These are phyloP conservation scores for Phytopythium litorale DNA, from an alignment of 352 stramenopile species.

Conservation along the genomic window DNA sequence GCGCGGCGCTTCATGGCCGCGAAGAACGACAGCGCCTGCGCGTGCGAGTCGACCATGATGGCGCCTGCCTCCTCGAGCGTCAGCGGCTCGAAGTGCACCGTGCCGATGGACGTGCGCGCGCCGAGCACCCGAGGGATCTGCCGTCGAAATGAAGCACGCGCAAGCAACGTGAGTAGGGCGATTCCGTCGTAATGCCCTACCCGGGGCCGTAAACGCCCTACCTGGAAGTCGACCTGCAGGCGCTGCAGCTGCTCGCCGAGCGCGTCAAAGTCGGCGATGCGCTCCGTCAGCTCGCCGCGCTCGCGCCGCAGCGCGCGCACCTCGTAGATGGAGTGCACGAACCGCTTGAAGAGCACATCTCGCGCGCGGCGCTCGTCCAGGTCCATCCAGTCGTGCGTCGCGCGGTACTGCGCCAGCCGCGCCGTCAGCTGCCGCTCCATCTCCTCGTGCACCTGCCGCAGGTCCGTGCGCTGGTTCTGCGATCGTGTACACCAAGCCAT, in stretches of 20 bases:
- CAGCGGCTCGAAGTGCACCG: slow-evolving; percentile 55
- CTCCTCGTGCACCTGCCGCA: slow-evolving; percentile 53
- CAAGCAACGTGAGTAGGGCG: background rate
- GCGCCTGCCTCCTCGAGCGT: slow-evolving; percentile 36
- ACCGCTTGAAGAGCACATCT: slow-evolving; percentile 59
- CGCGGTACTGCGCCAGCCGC: slow-evolving; percentile 30
- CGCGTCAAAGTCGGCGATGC: slow-evolving; percentile 54
- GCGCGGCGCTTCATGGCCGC: slow-evolving; percentile 38
- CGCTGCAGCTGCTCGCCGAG: slow-evolving; percentile 70
- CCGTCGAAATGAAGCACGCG: background rate
- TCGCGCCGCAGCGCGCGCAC: slow-evolving; percentile 47
- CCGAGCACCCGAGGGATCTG: slow-evolving; percentile 36
- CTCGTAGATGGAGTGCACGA: slow-evolving; percentile 74
- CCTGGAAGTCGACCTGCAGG: slow-evolving; percentile 53
- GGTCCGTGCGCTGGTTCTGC: slow-evolving; percentile 41
- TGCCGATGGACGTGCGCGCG: slow-evolving; percentile 42
- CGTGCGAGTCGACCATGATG: slow-evolving; percentile 74
- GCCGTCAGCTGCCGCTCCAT: slow-evolving; percentile 43
- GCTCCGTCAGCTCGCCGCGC: slow-evolving; percentile 40
- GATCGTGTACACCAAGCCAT: background rate
- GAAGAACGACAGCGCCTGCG: slow-evolving; percentile 70
- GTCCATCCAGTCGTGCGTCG: slow-evolving; percentile 37
- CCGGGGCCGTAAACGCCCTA: too few relatives aligned
- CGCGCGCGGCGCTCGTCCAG: slow-evolving; percentile 46
- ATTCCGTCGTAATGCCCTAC: background rate